Evolutionary conservation across 305 asterid genomes (phyloP).

Genomic region (Rubia tinctorum): DNA sequence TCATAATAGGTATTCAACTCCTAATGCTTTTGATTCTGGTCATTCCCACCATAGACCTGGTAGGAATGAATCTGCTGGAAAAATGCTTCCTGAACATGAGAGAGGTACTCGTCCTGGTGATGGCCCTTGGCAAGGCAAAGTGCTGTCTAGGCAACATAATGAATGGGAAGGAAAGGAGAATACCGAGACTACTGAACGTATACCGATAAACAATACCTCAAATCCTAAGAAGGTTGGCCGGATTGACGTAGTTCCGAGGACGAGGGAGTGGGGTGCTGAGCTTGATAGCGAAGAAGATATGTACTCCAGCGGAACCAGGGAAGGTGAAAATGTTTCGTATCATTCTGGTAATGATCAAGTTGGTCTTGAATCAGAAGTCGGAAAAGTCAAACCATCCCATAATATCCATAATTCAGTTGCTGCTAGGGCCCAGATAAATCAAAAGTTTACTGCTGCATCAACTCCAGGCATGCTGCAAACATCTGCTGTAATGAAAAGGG

Average conservation of each 20-base stretch:
- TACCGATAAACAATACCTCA: constrained; percentile 25
- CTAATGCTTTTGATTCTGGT: constrained; percentile 46
- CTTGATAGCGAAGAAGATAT: constrained; percentile 49
- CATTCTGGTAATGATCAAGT: constrained; percentile 32
- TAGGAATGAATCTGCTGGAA: constrained; percentile 44
- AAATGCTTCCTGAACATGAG: constrained; percentile 39
- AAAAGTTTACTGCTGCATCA: constrained; percentile 34
- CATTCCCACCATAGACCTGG: constrained; percentile 51
- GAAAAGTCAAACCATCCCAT: constrained; percentile 37
- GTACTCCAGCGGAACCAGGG: constrained; percentile 33
- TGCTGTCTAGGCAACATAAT: constrained; percentile 43
- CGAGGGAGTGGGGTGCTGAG: constrained; percentile 87
- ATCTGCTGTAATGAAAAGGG: constrained; percentile 35
- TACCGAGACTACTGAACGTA: constrained; percentile 44
- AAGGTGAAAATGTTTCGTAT: constrained; percentile 32
- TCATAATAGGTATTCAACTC: constrained; percentile 56
- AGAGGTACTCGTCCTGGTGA: constrained; percentile 49
- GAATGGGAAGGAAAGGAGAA: constrained; percentile 56
- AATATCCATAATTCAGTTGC: constrained; percentile 33
- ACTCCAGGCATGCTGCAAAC: constrained; percentile 37
- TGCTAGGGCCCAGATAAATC: constrained; percentile 39
- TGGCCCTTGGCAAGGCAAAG: constrained; percentile 42
- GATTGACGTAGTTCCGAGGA: constrained; percentile 28
- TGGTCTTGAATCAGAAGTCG: constrained; percentile 35
- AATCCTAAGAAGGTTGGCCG: constrained; percentile 38